Evolutionary conservation across 805 yeast genomes (phyloP).

Genomic region (Brettanomyces bruxellensis): DNA sequence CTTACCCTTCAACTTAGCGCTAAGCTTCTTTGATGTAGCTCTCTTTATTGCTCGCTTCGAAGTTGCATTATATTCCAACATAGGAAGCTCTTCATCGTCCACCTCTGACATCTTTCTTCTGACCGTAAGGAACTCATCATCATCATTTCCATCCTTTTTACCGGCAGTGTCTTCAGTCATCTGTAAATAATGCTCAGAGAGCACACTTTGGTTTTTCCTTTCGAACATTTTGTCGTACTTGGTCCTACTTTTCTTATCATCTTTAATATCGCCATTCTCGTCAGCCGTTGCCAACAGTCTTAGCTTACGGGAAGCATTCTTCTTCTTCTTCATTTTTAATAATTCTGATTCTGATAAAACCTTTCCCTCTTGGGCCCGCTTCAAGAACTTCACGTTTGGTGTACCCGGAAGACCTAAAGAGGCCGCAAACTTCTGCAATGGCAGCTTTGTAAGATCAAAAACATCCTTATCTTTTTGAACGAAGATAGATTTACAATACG

Average conservation of each 20-base stretch:
- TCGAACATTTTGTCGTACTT: slow-evolving; percentile 95
- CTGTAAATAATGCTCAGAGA: slow-evolving; percentile 80
- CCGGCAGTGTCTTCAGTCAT: slow-evolving; percentile 41
- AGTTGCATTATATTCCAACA: slow-evolving; percentile 45
- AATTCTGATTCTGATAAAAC: slow-evolving; percentile 24
- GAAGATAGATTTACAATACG: slow-evolving; percentile 78
- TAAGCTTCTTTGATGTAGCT: slow-evolving; percentile 79
- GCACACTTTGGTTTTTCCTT: slow-evolving; percentile 83
- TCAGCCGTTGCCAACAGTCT: slow-evolving; percentile 44
- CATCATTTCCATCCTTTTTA: slow-evolving; percentile 30
- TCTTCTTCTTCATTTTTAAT: slow-evolving; percentile 52
- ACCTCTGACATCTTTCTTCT: slow-evolving; percentile 72
- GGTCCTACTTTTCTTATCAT: slow-evolving; percentile 54
- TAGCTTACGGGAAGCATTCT: slow-evolving; percentile 73
- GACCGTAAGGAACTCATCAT: slow-evolving; percentile 71
- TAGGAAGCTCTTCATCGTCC: slow-evolving; percentile 56
- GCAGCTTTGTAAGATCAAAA: slow-evolving; percentile 67
- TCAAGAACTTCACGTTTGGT: slow-evolving; percentile 74
- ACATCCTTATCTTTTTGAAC: slow-evolving; percentile 83
- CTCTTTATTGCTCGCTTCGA: slow-evolving; percentile 81
- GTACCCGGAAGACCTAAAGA: slow-evolving; percentile 94
- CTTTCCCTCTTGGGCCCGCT: slow-evolving; percentile 34
- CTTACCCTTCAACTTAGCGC: slow-evolving; percentile 49
- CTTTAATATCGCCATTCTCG: slow-evolving; percentile 54
- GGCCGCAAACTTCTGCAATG: slow-evolving; percentile 76